These are phyloP conservation scores for Claviceps arundinis DNA, from an alignment of 2,329 filamentous ascomycete species.

Conservation along the genomic window DNA sequence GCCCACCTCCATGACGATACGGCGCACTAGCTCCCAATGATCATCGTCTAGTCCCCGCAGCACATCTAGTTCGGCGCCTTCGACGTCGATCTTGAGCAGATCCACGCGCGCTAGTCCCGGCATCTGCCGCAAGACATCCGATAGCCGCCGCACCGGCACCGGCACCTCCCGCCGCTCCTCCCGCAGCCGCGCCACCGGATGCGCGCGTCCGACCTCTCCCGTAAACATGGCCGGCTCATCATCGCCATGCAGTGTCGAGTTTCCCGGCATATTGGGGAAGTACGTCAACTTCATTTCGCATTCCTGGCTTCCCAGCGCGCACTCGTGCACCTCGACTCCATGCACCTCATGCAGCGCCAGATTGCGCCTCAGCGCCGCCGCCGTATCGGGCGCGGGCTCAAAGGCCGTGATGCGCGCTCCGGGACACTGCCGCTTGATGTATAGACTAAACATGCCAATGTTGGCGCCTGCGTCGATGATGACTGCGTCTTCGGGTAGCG, in stretches of 20 bases:
- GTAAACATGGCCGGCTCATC: slow-evolving; percentile 5
- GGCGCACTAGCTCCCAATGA: slow-evolving; percentile 11
- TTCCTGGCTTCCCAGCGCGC: slow-evolving; percentile 6
- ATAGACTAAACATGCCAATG: slow-evolving; percentile 15
- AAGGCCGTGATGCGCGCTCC: slow-evolving; percentile 13
- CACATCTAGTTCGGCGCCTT: slow-evolving; percentile 13
- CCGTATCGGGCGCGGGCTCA: slow-evolving; percentile 13
- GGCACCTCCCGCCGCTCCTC: slow-evolving; percentile 4
- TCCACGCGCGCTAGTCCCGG: slow-evolving; percentile 10
- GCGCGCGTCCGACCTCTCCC: not conserved
- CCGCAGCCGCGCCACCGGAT: slow-evolving; percentile 3
- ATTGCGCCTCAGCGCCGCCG: slow-evolving; percentile 9
- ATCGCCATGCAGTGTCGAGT: slow-evolving; percentile 11
- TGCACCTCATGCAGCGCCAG: slow-evolving; percentile 7
- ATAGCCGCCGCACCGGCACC: slow-evolving; percentile 10
- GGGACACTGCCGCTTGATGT: slow-evolving; percentile 14
- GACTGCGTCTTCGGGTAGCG: slow-evolving; percentile 7
- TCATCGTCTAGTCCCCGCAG: slow-evolving; percentile 11
- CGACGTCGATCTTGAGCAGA: slow-evolving; percentile 17
- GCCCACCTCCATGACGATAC: slow-evolving; percentile 11
- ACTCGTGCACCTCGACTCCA: slow-evolving; percentile 6
- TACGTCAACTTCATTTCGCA: slow-evolving; percentile 7
- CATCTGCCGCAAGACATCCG: slow-evolving; percentile 8
- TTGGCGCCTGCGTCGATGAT: slow-evolving; percentile 15
- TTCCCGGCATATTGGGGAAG: slow-evolving; percentile 11